Evolutionary conservation across 2,329 filamentous ascomycete genomes (phyloP).

Genomic region (Colletotrichum sp.): DNA sequence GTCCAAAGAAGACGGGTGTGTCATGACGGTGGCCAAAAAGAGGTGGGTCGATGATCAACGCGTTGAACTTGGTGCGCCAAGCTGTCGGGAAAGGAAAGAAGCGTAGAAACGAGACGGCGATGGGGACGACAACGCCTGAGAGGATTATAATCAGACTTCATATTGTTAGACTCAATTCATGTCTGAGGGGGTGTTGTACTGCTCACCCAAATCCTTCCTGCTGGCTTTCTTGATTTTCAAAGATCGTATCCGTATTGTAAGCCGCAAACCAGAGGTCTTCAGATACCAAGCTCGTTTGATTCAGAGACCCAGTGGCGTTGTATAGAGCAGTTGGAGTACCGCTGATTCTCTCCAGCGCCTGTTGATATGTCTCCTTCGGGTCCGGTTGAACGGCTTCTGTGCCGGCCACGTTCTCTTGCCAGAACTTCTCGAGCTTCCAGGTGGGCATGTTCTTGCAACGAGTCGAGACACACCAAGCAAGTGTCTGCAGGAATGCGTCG

Average conservation of each 20-base stretch:
- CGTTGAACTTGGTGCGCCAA: conserved; percentile 24
- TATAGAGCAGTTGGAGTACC: background rate
- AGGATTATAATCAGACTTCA: conserved; percentile 29
- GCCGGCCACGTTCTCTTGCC: conserved; percentile 21
- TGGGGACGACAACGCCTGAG: conserved; percentile 27
- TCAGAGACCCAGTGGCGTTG: conserved; percentile 23
- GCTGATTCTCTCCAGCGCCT: conserved; percentile 1
- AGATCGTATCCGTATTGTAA: conserved; percentile 8
- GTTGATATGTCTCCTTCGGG: conserved; percentile 17
- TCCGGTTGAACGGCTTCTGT: conserved; percentile 11
- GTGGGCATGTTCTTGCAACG: conserved; percentile 23
- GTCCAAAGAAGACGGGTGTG: conserved; percentile 15
- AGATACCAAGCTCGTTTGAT: conserved; percentile 36
- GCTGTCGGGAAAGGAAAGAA: conserved; percentile 27
- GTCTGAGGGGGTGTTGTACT: conserved; percentile 46
- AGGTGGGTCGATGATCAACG: conserved; percentile 33
- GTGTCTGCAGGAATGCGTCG: conserved; percentile 26
- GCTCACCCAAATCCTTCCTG: background rate
- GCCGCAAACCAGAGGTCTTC: conserved; percentile 29
- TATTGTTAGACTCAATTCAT: background rate
- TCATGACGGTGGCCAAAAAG: conserved; percentile 28
- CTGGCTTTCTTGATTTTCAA: background rate
- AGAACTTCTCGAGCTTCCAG: conserved; percentile 23
- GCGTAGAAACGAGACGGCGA: conserved; percentile 33
- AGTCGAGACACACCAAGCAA: conserved; percentile 29